Evolutionary conservation across 257 asterid genomes (phyloP).

Genomic region (Parsonsia alboflavescens): DNA sequence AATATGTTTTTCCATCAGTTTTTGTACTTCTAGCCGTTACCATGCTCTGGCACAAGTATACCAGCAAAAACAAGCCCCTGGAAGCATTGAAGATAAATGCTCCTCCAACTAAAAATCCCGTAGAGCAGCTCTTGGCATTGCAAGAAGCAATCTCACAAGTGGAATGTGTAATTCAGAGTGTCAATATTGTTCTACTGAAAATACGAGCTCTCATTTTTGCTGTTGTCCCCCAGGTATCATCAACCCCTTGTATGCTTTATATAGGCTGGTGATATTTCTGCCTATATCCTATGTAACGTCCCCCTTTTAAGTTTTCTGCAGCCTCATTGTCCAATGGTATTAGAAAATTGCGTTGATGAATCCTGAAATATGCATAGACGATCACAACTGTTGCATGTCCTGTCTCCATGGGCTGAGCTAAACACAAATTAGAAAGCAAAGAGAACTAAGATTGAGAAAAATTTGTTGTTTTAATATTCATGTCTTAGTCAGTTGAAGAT

Average conservation of each 20-base stretch:
- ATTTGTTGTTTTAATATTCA: not conserved
- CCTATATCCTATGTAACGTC: constrained; percentile 6
- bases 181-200: constrained; percentile 67
- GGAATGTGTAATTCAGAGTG: constrained; percentile 64
- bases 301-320: not conserved
- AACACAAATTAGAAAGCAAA: not conserved
- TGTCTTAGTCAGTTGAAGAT: not conserved
- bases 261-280: not conserved
- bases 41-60: constrained; percentile 59
- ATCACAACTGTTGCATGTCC: not conserved
- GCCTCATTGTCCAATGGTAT: not conserved
- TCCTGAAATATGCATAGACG: not conserved
- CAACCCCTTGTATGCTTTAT: constrained; percentile 9
- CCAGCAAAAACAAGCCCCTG: constrained; percentile 38
- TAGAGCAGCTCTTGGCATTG: constrained; percentile 69
- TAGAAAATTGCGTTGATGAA: not conserved
- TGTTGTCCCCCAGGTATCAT: constrained; percentile 68
- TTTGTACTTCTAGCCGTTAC: constrained; percentile 45
- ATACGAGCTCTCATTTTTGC: constrained; percentile 64
- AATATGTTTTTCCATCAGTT: constrained; percentile 42
- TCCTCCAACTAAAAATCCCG: constrained; percentile 75
- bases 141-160: constrained; percentile 71
- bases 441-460: not conserved
- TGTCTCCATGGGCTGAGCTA: not conserved
- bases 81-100: constrained; percentile 57